Evolutionary conservation across 225 moss, liverwort and hornwort species (phyloP).

Genomic region (Ulota crispa): DNA sequence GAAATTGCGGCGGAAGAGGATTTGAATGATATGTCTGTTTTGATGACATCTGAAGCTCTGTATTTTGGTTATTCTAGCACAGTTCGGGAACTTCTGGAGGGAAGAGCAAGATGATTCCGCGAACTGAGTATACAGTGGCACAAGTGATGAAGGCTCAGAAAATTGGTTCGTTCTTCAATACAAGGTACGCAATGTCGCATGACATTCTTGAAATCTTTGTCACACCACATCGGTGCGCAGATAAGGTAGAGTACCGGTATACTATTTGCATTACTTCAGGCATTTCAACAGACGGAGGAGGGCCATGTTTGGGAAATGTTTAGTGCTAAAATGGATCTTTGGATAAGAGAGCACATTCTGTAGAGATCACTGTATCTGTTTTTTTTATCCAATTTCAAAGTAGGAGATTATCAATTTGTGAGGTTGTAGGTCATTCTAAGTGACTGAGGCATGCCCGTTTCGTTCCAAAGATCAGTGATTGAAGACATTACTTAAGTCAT

Average conservation of each 20-base stretch:
- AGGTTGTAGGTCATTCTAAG: neutral
- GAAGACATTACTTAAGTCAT: neutral
- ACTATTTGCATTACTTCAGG: neutral
- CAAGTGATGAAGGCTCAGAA: slow-evolving; percentile 27
- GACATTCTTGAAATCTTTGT: neutral
- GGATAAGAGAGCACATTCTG: neutral
- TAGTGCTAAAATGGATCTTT: neutral
- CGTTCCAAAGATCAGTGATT: neutral
- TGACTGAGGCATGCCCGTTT: neutral
- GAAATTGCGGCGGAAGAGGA: neutral
- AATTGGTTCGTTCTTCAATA: slow-evolving; percentile 18
- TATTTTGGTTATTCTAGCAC: neutral
- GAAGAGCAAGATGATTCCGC: slow-evolving; percentile 34
- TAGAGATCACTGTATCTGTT: neutral
- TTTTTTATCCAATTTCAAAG: neutral
- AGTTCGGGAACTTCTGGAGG: slow-evolving; percentile 45
- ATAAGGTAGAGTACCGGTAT: neutral
- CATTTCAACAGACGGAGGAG: neutral
- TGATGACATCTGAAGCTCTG: neutral
- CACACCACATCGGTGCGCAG: neutral
- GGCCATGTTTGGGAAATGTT: neutral
- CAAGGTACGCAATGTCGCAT: slow-evolving; percentile 7
- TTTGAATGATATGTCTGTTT: neutral
- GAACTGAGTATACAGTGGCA: neutral
- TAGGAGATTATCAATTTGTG: neutral